phyloP scores from a whole-genome alignment of 2,329 filamentous ascomycete genomes.

The Alternaria triticimaculans region DNA sequence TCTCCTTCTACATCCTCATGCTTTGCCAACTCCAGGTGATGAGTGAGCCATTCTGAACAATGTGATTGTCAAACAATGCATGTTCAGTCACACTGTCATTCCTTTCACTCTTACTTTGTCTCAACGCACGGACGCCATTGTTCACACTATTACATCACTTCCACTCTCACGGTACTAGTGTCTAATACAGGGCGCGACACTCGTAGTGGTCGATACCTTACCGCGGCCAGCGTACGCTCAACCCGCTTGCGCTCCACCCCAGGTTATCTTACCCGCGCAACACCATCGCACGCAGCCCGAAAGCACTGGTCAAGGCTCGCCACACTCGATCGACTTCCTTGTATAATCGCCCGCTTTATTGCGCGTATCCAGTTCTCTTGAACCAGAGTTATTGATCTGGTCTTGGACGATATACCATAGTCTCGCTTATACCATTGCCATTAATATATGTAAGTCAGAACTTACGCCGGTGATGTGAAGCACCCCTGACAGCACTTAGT shows the following conservation, averaged over 20 bases:
- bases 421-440: not conserved
- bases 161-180: not conserved
- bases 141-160: not conserved
- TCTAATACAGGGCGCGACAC: not conserved
- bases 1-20: accelerated
- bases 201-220: not conserved
- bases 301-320: too few species aligned
- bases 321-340: not conserved
- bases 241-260: not conserved
- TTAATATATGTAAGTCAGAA: not conserved
- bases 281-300: not conserved
- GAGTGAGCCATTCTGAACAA: not conserved
- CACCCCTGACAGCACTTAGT: not conserved
- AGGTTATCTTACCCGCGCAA: not conserved
- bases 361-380: accelerated
- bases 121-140: not conserved
- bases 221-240: not conserved
- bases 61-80: not conserved
- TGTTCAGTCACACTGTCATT: not conserved
- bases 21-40: not conserved
- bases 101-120: not conserved
- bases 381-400: too few species aligned
- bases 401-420: not conserved
- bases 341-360: not conserved
- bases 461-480: not conserved